Evolutionary conservation across 2,329 filamentous ascomycete genomes (phyloP).

Genomic region (Hortaea werneckii): DNA sequence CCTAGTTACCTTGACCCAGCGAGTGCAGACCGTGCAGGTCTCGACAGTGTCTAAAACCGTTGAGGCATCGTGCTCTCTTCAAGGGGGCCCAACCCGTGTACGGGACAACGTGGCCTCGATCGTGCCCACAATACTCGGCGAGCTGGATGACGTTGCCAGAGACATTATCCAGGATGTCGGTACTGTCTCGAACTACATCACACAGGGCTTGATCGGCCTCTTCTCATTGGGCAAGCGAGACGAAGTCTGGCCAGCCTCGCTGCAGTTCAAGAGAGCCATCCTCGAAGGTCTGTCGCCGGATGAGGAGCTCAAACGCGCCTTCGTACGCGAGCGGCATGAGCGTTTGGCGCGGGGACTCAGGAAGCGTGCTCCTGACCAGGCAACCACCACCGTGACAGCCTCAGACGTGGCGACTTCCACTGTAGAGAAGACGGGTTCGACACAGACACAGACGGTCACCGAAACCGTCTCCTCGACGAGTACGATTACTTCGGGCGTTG

Average conservation of each 20-base stretch:
- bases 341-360: slow-evolving; percentile 8
- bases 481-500: slow-evolving; percentile 3
- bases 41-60: slow-evolving; percentile 8
- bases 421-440: slow-evolving; percentile 8
- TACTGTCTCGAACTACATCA: not conserved
- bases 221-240: slow-evolving; percentile 1
- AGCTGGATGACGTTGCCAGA: not conserved
- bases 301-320: slow-evolving; percentile 10
- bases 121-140: slow-evolving; percentile 15
- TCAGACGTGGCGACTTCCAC: slow-evolving; percentile 15
- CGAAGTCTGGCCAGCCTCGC: slow-evolving; percentile 5
- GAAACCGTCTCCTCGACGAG: slow-evolving; percentile 12
- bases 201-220: not conserved
- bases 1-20: slow-evolving; percentile 18
- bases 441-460: slow-evolving; percentile 7
- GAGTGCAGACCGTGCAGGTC: slow-evolving; percentile 8
- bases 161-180: slow-evolving; percentile 7
- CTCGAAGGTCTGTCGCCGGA: slow-evolving; percentile 8
- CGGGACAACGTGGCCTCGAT: slow-evolving; percentile 21
- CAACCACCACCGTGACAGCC: slow-evolving; percentile 24
- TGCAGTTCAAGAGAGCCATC: slow-evolving; percentile 15
- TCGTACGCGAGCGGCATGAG: slow-evolving; percentile 15
- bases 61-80: slow-evolving; percentile 1
- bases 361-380: slow-evolving; percentile 27
- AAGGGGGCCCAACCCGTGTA: slow-evolving; percentile 1